Percentiles rank a stretch among this genome's conserved stretches.
Conservation (phyloP, 2,329 filamentous ascomycete species). For the Paraphoma chrysanthemicola region DNA sequence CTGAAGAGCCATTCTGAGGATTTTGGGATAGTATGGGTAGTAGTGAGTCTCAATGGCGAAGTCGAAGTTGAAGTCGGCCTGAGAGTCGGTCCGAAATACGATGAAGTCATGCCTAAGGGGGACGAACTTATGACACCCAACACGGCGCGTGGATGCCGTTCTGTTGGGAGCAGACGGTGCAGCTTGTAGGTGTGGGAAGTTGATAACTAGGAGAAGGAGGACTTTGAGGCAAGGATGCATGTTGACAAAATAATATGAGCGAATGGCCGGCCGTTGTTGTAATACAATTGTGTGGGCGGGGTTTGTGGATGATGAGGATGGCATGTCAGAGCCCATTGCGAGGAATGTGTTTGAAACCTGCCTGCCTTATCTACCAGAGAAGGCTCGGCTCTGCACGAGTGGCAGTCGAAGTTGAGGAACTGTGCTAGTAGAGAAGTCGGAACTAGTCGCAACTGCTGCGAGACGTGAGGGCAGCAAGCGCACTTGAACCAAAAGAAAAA, state of each 20-base stretch:
- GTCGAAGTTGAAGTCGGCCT: background rate
- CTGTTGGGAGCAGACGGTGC: background rate
- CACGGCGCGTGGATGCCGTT: background rate
- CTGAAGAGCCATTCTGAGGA: slow-evolving; percentile 5
- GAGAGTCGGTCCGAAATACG: background rate
- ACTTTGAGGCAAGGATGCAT: background rate
- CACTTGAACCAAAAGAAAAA: no score
- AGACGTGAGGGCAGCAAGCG: background rate
- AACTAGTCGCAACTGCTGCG: background rate
- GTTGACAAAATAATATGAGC: background rate
- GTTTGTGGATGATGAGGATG: no score
- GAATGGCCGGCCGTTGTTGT: background rate
- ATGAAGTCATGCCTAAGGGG: background rate
- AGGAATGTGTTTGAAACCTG: background rate
- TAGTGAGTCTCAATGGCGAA: slow-evolving; percentile 12
- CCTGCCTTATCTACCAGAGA: no score
- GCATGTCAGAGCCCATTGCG: no score
- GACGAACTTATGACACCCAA: background rate
- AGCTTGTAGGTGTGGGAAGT: background rate
- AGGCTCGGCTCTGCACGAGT: no score
- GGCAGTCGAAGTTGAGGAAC: no score
- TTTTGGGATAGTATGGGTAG: slow-evolving; percentile 6
- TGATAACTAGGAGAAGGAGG: background rate
- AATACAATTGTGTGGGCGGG: background rate
- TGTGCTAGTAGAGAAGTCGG: no score